Evolutionary conservation across 2,329 filamentous ascomycete species (phyloP).

Genomic region (Leptographium lundbergii): DNA sequence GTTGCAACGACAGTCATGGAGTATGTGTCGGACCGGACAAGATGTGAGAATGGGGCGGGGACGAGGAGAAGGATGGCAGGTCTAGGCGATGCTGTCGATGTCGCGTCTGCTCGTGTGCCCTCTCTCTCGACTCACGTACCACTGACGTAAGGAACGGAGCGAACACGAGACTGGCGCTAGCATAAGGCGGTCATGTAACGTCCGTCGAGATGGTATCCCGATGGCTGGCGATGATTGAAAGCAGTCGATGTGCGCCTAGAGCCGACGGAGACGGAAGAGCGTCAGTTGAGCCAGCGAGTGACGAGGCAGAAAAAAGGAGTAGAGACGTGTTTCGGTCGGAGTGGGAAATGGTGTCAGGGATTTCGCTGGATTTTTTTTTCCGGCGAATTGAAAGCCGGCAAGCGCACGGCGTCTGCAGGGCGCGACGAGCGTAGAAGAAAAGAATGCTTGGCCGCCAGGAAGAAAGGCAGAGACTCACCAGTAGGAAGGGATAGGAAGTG

Average conservation of each 20-base stretch:
- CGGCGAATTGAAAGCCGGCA: background rate
- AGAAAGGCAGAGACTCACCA: background rate
- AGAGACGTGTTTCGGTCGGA: background rate
- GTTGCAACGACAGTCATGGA: slow-evolving; percentile 56
- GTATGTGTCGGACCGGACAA: background rate
- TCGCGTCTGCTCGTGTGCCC: slow-evolving; percentile 2
- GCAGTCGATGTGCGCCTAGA: background rate
- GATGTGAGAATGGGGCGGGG: background rate
- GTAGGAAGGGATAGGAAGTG: background rate
- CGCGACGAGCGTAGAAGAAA: background rate
- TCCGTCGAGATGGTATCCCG: background rate
- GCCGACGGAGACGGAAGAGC: background rate
- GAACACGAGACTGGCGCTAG: slow-evolving; percentile 1
- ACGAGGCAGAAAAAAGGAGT: background rate
- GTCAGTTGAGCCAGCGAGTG: background rate
- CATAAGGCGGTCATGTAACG: slow-evolving; percentile 1
- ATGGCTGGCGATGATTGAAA: background rate
- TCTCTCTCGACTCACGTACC: slow-evolving; percentile 2
- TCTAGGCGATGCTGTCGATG: background rate
- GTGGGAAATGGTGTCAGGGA: background rate
- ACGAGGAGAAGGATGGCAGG: background rate
- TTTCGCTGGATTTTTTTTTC: background rate
- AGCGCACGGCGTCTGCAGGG: background rate
- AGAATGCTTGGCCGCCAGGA: background rate
- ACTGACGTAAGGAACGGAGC: slow-evolving; percentile 1